Base-by-base conservation (phyloP, 306 rosid genomes). In the Trichosanthes truncata region DNA sequence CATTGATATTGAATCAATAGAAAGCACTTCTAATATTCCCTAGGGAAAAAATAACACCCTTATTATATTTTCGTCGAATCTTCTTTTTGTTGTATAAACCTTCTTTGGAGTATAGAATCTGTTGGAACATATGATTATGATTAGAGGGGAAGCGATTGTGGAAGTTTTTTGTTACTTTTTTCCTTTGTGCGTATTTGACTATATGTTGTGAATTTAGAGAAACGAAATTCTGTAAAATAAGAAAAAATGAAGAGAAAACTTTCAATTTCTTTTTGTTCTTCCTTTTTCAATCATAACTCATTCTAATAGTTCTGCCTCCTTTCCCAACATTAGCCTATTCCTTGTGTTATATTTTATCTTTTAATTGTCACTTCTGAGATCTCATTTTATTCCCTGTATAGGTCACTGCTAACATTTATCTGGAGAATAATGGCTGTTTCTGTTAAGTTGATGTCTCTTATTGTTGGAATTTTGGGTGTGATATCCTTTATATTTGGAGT, bases 401-500 rank as follows among this genome's bases (percentile, higher is more conserved):
- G 79, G 51, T 52, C 36, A 26, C 21, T 13, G 8, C 15, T 73
- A 46, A 46, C 40, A 25, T 31, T 73, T 73, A 73, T 48, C 76
- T 43, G 29, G 55, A n/a, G 36, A 74, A 40, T 55, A 35, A 85
- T 88, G 91, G 91, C 62, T 18, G 72, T 65, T 35, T 65, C 72
- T 35, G 72, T 65, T 9, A 65, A 35, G 72, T 3, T 35, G 13
- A 65, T 65, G 72, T 17, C 46, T 35, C 46, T 65, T 7, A 18
- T 18, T 65, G 46, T 65, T 20, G 46, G 41, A 0, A 12, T 51
- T 46, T 68, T 85, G 4, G 91, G 89, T 41, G 38, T 80, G 1
- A 23, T 82, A 15, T 88, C 91, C 15, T 88, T 88, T 74, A 0
- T 82, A 18, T 75, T 88, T 59, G 91, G 88, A 11, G 62, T 86